Evolutionary conservation across 2,329 filamentous ascomycete species (phyloP), one percentile per base, ranked within the genome.

Genomic region (Zasmidium angulare): DNA sequence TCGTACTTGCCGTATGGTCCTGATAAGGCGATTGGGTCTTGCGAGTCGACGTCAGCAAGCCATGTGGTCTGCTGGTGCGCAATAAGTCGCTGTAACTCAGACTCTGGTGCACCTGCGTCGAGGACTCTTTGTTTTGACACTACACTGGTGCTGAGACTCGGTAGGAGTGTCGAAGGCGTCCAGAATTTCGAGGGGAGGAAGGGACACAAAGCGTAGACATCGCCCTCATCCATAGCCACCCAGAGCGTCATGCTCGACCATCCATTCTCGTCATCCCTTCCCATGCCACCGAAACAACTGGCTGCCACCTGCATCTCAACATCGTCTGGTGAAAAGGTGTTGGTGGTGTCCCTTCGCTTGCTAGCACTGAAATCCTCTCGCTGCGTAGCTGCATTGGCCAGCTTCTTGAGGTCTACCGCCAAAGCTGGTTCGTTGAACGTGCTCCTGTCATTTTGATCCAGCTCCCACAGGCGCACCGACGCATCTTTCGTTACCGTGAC

Each of bases 211-310:
- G 93, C 93, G 71, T 99, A 99, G 4, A 98, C 84, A 71, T 97
- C 93, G 2, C 95, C 95, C 60, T 91, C 89, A 40, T 86, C 86
- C 89, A 97, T 99, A n/a, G 93, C 92, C 53, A 98, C 80, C 91
- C 93, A 99, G 11, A 99, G 81, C 0, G 95, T 98, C 90, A 97
- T 97, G 10, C 93, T 86, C 7, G 92, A 90, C 95, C 95, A 99
- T 1, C 84, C 83, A 68, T 85, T 80, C 64, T 87, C 84, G 40
- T 82, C 82, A 55, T 82, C 79, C 56, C 75, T 78, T 10, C 82
- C 84, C 53, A 73, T 79, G 23, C 92, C 92, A 14, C 92, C 93
- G 77, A 99, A 99, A 72, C 87, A 90, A 53, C 93, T 92, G 1
- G 93, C 88, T 2, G 92, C 91, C 21, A 96, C 91, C 71, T 97